phyloP scores from a whole-genome alignment of 2,329 filamentous ascomycete genomes.

The Dactylonectria estremocensis region DNA sequence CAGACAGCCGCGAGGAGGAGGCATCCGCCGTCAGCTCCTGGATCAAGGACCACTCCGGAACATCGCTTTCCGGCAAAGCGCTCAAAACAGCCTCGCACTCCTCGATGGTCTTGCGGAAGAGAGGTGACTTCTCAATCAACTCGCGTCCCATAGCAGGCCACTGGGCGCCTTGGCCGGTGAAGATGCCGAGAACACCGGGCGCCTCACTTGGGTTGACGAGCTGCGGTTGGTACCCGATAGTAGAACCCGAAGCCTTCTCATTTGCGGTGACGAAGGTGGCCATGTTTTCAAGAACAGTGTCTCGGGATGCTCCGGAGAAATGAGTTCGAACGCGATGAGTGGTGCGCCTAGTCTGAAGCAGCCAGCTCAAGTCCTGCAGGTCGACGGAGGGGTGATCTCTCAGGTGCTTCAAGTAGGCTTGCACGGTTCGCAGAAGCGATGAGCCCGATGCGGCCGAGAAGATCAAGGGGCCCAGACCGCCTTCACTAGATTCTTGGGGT shows the following conservation, averaged over 20 bases:
- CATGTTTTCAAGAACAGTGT: conserved; percentile 21
- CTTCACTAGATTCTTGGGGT: neutral
- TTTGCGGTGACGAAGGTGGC: conserved; percentile 12
- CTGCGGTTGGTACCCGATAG: conserved; percentile 17
- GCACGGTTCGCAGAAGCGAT: conserved; percentile 16
- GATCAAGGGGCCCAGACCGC: conserved; percentile 16
- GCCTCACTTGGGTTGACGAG: conserved; percentile 24
- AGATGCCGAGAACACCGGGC: conserved; percentile 35
- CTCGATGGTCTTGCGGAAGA: conserved; percentile 33
- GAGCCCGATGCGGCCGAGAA: conserved; percentile 27
- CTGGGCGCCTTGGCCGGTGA: conserved; percentile 55
- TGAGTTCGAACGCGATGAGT: conserved; percentile 21
- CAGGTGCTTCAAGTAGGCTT: conserved; percentile 16
- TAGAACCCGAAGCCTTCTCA: conserved; percentile 4
- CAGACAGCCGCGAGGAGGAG: conserved; percentile 33
- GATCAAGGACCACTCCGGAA: conserved; percentile 45
- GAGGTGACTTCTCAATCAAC: conserved; percentile 39
- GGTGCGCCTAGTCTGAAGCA: conserved; percentile 20
- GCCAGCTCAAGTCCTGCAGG: conserved; percentile 17
- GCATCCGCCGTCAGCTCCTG: conserved; percentile 44
- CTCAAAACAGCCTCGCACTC: conserved; percentile 42
- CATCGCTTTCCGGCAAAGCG: conserved; percentile 38
- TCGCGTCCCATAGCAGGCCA: conserved; percentile 53
- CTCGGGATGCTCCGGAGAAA: conserved; percentile 20
- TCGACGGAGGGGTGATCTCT: conserved; percentile 10